Base-by-base conservation (phyloP, 306 rosid genomes). In the Prunus kanzakura region DNA sequence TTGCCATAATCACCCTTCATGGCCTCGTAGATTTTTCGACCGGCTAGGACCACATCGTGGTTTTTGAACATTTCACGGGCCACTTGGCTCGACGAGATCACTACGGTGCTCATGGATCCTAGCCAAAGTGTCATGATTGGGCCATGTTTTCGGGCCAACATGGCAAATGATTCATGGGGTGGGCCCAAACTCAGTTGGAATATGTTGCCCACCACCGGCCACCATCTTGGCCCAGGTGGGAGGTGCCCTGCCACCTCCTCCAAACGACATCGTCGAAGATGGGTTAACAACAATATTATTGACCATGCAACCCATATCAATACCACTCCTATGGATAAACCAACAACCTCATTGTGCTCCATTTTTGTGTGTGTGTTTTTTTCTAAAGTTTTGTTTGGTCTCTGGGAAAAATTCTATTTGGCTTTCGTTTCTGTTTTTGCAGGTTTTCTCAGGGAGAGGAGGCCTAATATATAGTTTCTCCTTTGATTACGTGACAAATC, bases 41-140 rank as follows among this genome's bases (percentile, higher is more conserved):
- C 97, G 0, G 98, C 91, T 7, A 93, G 67, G 30, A 77, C 87
- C 1, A 27, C 81, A 27, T 93, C 97, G 12, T 93, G 88, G 70
- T 74, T 80, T 50, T 78, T 93, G 86, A 93, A 93, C 96, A 93
- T 88, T 15, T 80, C 80, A 2, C 90, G 81, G 0, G 96, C 97
- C 45, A 62, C 85, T 10, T 85, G 75, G 19, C 83, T 84, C 0
- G 96, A 88, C 0, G 97, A 93, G 41, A 89, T 63, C 11, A 93
- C 98, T 23, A 93, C 93, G 0, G 97, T 91, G 79, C 86, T 83
- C 98, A 89, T 93, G 3, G 93, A 93, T 0, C 98, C 97, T 15
- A 91, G 69, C 93, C 97, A 87, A 0, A 91, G 82, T 35, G 90
- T 86, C 96, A 93, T 93, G 79, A 93, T 86, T 0, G 97, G 89